These are phyloP conservation scores for Candida buenavistaensis DNA, from an alignment of 1,139 yeast species.

Conservation along the genomic window DNA sequence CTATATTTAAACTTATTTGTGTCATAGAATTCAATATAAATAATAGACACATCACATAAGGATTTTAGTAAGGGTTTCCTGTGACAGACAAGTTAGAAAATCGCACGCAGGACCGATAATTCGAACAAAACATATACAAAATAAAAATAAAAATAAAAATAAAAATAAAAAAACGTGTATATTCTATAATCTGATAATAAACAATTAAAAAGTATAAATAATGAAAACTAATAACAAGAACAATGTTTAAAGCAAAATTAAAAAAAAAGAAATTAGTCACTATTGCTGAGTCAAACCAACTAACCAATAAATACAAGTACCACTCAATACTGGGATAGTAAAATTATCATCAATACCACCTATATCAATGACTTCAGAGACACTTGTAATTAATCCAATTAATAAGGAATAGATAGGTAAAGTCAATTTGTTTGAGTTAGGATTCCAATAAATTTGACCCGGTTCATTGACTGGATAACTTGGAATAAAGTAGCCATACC, in stretches of 20 bases:
- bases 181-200: slow-evolving; percentile 2
- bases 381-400: slow-evolving; percentile 79
- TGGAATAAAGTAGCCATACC: slow-evolving; percentile 77
- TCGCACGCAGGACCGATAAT: too few species aligned
- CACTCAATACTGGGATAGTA: slow-evolving; percentile 86
- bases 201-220: slow-evolving; percentile 1
- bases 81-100: background rate
- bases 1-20: too few species aligned
- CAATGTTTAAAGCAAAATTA: too few species aligned
- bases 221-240: background rate
- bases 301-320: slow-evolving; percentile 55
- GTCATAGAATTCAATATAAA: too few species aligned
- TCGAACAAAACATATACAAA: too few species aligned
- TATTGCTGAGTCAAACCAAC: slow-evolving; percentile 26
- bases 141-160: background rate
- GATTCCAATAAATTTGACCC: slow-evolving; percentile 63
- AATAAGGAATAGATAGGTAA: slow-evolving; percentile 54
- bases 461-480: slow-evolving; percentile 50
- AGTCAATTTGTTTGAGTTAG: slow-evolving; percentile 56
- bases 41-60: too few species aligned
- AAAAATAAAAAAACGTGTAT: background rate
- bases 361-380: slow-evolving; percentile 80
- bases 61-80: too few species aligned
- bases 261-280: slow-evolving; percentile 1
- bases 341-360: slow-evolving; percentile 85